Evolutionary conservation across 1,284 basidiomycete genomes (phyloP), one percentile per base, ranked within the genome.

Genomic region (Sanguinoderma infundibulare): DNA sequence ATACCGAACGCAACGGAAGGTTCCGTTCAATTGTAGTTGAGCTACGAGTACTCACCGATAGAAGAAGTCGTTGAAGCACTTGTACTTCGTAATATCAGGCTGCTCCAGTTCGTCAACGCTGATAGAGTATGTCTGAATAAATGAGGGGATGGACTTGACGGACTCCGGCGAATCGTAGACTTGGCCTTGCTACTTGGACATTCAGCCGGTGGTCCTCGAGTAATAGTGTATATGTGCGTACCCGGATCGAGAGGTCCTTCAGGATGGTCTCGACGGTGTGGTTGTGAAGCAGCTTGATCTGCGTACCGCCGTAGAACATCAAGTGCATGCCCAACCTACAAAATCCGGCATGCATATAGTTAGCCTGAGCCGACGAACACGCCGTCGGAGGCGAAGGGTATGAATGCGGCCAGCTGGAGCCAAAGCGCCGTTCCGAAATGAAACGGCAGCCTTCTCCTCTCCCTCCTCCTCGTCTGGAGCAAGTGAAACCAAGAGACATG

Each of bases 11-110:
- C n/a, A n/a, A n/a, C n/a, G n/a, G n/a, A n/a, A n/a, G n/a, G n/a
- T n/a, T n/a, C n/a, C n/a, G n/a, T n/a, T n/a, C n/a, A n/a, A n/a
- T n/a, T n/a, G n/a, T n/a, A n/a, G n/a, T n/a, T n/a, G n/a, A n/a
- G n/a, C n/a, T n/a, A n/a, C n/a, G n/a, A 30, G 34, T n/a, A 63
- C 62, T 5, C 50, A 79, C 80, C 81, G 81, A 59, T 79, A 87
- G 79, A 95, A 95, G 78, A 96, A 95, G 26, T 91, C 82, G 75
- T 95, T 96, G 80, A 96, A 95, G 14, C 78, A 87, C 69, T 79
- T 77, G 72, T 92, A 92, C 63, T 83, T 79, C 0, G 69, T 72
- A 50, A 89, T 73, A 69, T 92, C 87, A 3, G 89, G 83, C 30
- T 90, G 77, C 5, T 88, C 77, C 12, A 94, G 81, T 69, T 94